These are phyloP conservation scores for Plectosphaerella sp. DNA, from an alignment of 2,329 filamentous ascomycete genomes.

Conservation along the genomic window DNA sequence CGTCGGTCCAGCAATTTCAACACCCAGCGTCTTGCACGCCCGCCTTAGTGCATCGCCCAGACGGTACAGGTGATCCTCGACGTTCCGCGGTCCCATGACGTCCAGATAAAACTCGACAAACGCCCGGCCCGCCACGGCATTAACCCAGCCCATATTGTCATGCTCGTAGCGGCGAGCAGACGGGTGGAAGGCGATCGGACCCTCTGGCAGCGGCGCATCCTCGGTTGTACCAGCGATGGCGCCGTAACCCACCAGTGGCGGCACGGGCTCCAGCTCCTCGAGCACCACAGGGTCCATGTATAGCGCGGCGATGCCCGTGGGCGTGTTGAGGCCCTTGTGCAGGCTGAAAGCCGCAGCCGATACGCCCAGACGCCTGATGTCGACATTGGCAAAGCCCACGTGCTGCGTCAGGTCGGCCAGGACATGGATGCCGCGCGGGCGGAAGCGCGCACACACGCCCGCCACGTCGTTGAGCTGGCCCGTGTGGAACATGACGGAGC, in stretches of 20 bases:
- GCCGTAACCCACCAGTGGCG: constrained; percentile 16
- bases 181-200: constrained; percentile 9
- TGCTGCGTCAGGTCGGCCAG: constrained; percentile 25
- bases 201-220: background rate
- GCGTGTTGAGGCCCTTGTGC: constrained; percentile 27
- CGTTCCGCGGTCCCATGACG: constrained; percentile 13
- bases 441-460: constrained; percentile 17
- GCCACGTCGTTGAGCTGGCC: constrained; percentile 25
- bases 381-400: constrained; percentile 23
- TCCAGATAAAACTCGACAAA: constrained; percentile 19
- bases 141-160: constrained; percentile 19
- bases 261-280: constrained; percentile 14
- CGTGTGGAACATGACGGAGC: constrained; percentile 26
- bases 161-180: constrained; percentile 22
- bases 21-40: constrained; percentile 8
- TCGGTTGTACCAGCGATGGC: background rate
- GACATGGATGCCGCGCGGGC: constrained; percentile 22
- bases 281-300: constrained; percentile 20
- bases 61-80: constrained; percentile 7
- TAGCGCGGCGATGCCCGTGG: constrained; percentile 21
- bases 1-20: constrained; percentile 16
- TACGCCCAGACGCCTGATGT: constrained; percentile 17
- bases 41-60: constrained; percentile 13
- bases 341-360: constrained; percentile 25
- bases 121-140: constrained; percentile 15